Evolutionary conservation across 2,329 filamentous ascomycete genomes (phyloP).

Genomic region (Boeremia lycopersici): DNA sequence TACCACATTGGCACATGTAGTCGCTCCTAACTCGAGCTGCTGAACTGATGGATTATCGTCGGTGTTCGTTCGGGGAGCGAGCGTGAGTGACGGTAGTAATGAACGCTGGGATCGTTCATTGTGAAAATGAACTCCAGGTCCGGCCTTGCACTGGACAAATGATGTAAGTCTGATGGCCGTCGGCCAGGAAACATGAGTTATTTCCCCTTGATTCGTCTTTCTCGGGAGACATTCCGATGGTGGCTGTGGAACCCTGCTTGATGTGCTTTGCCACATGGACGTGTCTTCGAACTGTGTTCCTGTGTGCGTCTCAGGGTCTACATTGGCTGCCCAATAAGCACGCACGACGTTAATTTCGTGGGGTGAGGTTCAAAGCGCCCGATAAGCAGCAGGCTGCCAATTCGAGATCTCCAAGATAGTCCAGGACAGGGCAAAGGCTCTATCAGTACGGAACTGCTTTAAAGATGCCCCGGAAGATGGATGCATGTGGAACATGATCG

Average conservation of each 20-base stretch:
- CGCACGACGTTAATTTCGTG: constrained; percentile 20
- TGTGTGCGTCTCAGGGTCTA: constrained; percentile 17
- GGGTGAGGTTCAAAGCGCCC: constrained; percentile 26
- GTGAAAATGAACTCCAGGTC: constrained; percentile 10
- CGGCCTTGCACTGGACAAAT: constrained; percentile 22
- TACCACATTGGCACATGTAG: background rate
- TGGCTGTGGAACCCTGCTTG: constrained; percentile 11
- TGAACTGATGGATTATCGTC: background rate
- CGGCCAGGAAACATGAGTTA: constrained; percentile 21
- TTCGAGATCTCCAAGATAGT: constrained; percentile 11
- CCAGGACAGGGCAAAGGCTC: constrained; percentile 12
- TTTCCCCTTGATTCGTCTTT: constrained; percentile 15
- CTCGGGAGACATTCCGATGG: constrained; percentile 15
- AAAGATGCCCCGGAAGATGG: constrained; percentile 2
- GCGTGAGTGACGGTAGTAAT: background rate
- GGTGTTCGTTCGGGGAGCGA: background rate
- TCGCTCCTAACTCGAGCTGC: background rate
- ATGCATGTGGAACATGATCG: constrained; percentile 12
- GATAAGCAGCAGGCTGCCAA: constrained; percentile 27
- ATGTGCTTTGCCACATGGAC: constrained; percentile 15
- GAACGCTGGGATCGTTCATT: background rate
- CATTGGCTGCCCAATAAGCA: constrained; percentile 23
- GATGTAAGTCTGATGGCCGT: constrained; percentile 31
- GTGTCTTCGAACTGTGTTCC: constrained; percentile 14
- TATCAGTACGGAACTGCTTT: constrained; percentile 10